Evolutionary conservation across 148 eudicot species (phyloP).

Genomic region (Chenopodium quinoa): DNA sequence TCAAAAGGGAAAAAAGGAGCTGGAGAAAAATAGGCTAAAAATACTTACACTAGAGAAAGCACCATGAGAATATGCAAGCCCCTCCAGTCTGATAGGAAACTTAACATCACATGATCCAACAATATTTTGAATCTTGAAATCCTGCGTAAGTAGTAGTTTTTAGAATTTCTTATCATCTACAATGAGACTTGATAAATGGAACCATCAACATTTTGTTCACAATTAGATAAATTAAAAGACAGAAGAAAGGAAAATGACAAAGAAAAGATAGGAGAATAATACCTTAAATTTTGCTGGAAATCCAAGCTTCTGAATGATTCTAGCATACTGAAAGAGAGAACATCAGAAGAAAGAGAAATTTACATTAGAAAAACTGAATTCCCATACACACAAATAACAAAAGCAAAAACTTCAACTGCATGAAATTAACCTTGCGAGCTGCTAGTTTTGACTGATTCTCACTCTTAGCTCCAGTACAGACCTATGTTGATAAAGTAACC

Average conservation of each 20-base stretch:
- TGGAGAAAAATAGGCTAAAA: neutral
- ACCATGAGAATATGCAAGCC: conserved; percentile 78
- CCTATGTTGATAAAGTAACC: conserved; percentile 33
- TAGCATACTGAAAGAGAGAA: conserved; percentile 60
- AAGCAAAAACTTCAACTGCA: neutral
- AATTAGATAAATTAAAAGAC: neutral
- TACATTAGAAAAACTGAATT: neutral
- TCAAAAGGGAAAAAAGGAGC: neutral
- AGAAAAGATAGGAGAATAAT: conserved; percentile 3
- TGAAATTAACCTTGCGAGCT: conserved; percentile 60
- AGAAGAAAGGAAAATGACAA: neutral
- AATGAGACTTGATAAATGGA: neutral
- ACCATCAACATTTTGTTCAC: neutral
- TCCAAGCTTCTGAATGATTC: conserved; percentile 87
- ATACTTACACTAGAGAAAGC: conserved; percentile 83
- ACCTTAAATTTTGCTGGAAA: conserved; percentile 86
- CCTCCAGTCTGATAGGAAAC: conserved; percentile 83
- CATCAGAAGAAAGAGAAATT: neutral
- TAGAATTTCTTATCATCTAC: neutral
- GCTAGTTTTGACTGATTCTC: conserved; percentile 76
- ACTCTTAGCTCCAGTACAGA: conserved; percentile 90
- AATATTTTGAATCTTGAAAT: conserved; percentile 87
- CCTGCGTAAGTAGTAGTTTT: conserved; percentile 37
- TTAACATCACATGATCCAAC: conserved; percentile 89
- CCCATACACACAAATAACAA: neutral